A percentile compares a stretch with the other conserved stretches of the same genome.
Evolutionary conservation across 805 yeast species (phyloP).

Genomic region (baker's yeast (Saccharomyces cerevisiae)): DNA sequence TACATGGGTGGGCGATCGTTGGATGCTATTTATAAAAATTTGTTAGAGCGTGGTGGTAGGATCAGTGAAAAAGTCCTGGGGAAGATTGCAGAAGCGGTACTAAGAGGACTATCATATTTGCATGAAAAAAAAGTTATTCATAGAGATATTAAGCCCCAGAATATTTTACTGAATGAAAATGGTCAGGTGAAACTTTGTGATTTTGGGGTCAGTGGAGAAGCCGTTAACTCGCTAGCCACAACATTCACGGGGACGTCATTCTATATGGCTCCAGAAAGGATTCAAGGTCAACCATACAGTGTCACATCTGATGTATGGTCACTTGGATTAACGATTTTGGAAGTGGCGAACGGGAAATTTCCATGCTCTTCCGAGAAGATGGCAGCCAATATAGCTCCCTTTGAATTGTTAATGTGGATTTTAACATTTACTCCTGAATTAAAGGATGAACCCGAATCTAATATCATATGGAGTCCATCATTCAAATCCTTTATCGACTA

Average conservation of each 20-base stretch:
- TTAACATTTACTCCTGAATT: conserved; percentile 76
- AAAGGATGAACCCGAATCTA: conserved; percentile 66
- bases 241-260: conserved; percentile 96
- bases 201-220: conserved; percentile 96
- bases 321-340: conserved; percentile 80
- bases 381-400: conserved; percentile 59
- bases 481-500: conserved; percentile 76
- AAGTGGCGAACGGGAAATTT: conserved; percentile 86
- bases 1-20: conserved; percentile 90
- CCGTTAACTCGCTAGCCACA: conserved; percentile 88
- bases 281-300: conserved; percentile 89
- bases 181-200: conserved; percentile 93
- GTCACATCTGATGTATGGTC: conserved; percentile 98
- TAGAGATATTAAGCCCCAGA: conserved; percentile 93
- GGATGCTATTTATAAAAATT: conserved; percentile 81
- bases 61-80: conserved; percentile 92
- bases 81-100: conserved; percentile 77
- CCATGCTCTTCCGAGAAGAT: conserved; percentile 53
- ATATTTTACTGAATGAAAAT: conserved; percentile 61
- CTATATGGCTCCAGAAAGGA: conserved; percentile 98
- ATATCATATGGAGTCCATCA: conserved; percentile 71
- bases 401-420: conserved; percentile 74
- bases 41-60: conserved; percentile 66
- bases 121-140: conserved; percentile 86
- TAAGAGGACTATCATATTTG: conserved; percentile 76